Conservation (phyloP, 2,329 filamentous ascomycete genomes). For the Talaromyces funiculosus region DNA sequence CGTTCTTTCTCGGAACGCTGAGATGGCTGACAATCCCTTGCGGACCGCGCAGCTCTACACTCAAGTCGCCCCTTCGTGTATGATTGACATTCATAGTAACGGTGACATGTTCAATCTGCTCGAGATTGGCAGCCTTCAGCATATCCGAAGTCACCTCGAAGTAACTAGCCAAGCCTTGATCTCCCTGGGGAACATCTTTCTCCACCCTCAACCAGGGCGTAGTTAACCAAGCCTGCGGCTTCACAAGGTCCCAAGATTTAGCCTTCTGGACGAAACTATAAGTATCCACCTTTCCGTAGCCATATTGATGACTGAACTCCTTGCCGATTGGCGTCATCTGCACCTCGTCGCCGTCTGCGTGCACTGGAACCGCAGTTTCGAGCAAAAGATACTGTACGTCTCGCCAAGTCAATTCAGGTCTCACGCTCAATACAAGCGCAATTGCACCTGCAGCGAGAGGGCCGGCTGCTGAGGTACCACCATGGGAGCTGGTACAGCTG, state of each 20-base stretch:
- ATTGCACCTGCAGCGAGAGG: constrained; percentile 89
- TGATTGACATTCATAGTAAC: constrained; percentile 96
- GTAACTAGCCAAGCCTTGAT: constrained; percentile 69
- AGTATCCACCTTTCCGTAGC: constrained; percentile 91
- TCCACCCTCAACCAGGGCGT: constrained; percentile 92
- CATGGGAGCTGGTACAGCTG: constrained; percentile 73
- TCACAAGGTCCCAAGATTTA: constrained; percentile 79
- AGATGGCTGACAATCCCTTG: constrained; percentile 76
- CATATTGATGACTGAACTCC: constrained; percentile 89
- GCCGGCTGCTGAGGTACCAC: constrained; percentile 91
- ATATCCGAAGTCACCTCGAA: constrained; percentile 78
- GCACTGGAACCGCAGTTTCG: constrained; percentile 74
- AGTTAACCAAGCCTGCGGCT: constrained; percentile 91
- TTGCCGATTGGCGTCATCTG: constrained; percentile 73
- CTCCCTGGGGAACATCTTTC: constrained; percentile 76
- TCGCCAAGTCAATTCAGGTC: constrained; percentile 85
- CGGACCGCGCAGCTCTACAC: constrained; percentile 84
- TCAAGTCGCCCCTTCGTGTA: constrained; percentile 79
- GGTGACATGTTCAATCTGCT: constrained; percentile 86
- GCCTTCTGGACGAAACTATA: constrained; percentile 79
- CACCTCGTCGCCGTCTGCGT: constrained; percentile 70
- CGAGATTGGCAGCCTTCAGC: constrained; percentile 75
- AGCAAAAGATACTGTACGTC: constrained; percentile 90
- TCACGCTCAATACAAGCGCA: constrained; percentile 75
- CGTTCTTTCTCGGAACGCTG: constrained; percentile 65